Evolutionary conservation across 176 grass and related monocot species (phyloP), one percentile per base, ranked within the genome.

Genomic region (Eragrostis nindensis): DNA sequence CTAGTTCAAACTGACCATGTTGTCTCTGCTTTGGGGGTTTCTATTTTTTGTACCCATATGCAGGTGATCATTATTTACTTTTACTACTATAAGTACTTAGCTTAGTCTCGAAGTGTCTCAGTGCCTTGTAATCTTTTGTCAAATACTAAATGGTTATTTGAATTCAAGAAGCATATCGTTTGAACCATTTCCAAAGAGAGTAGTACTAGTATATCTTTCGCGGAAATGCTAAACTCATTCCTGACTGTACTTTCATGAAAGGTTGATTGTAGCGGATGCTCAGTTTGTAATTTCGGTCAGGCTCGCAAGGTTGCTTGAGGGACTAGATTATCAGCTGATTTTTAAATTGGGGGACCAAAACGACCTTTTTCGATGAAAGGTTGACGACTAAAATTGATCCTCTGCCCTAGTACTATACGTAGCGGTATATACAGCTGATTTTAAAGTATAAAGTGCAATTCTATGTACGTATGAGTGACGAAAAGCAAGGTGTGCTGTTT

Each of bases 1-100:
- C 75, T 84, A 88, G 80, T 86, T 86, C 84, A 44, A 45, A 66
- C 68, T 73, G 68, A 66, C 68, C 45, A 21, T 44, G 7, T 32
- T 72, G 56, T 66, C 66, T 18, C 18, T 24, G 47, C 18, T 54
- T 77, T 61, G 3, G 5, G 25, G 53, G 36, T 30, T 7, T 57
- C 11, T 64, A 25, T 8, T 62, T 30, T 61, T 55, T 38, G n/a
- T 54, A 40, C 70, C 45, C 54, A 52, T 69, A 70, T 79, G 53
- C 30, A 70, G 74, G 54, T 57, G 5, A 75, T 75, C 30, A 42
- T 59, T 18, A 1, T 27, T 60, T 46, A 41, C 21, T 83, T 70
- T 61, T 61, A 57, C 55, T 32, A 16, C 17, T 26, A 59, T 21
- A 54, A 75, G 6, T 57, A 64, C 11, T 11, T 21, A 40, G 30